Evolutionary conservation across 225 moss, liverwort and hornwort species (phyloP).

Genomic region (Pseudisothecium myosuroides): DNA sequence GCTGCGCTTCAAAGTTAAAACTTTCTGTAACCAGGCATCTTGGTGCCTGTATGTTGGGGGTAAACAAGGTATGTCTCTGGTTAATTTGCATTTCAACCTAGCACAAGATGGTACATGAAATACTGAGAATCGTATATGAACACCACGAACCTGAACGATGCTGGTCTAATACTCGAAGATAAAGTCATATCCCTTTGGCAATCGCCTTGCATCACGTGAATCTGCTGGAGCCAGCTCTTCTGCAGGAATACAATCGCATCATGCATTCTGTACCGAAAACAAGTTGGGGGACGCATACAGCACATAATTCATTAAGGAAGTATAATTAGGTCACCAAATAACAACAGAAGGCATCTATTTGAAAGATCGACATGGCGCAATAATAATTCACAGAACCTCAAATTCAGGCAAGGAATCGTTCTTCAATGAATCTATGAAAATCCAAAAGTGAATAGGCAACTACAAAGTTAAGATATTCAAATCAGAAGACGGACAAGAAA

Average conservation of each 20-base stretch:
- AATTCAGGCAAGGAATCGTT: background rate
- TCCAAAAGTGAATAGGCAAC: background rate
- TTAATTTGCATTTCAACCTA: background rate
- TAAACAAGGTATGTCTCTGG: background rate
- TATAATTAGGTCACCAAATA: background rate
- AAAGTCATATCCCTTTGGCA: constrained; percentile 27
- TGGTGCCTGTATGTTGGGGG: background rate
- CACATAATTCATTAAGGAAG: background rate
- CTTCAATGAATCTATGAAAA: background rate
- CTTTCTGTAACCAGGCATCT: background rate
- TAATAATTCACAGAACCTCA: background rate
- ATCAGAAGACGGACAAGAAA: background rate
- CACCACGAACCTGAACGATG: constrained; percentile 26
- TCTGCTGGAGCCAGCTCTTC: constrained; percentile 49
- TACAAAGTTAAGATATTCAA: background rate
- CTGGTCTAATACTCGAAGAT: constrained; percentile 8
- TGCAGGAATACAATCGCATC: background rate
- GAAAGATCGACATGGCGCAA: background rate
- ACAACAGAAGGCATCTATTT: background rate
- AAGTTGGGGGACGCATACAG: background rate
- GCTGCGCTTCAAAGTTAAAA: background rate
- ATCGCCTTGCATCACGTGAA: constrained; percentile 42
- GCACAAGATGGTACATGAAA: background rate
- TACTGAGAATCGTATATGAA: background rate
- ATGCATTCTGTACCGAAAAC: background rate